phyloP scores from a whole-genome alignment of 2,329 filamentous ascomycete genomes.

The Penicillium sp. region DNA sequence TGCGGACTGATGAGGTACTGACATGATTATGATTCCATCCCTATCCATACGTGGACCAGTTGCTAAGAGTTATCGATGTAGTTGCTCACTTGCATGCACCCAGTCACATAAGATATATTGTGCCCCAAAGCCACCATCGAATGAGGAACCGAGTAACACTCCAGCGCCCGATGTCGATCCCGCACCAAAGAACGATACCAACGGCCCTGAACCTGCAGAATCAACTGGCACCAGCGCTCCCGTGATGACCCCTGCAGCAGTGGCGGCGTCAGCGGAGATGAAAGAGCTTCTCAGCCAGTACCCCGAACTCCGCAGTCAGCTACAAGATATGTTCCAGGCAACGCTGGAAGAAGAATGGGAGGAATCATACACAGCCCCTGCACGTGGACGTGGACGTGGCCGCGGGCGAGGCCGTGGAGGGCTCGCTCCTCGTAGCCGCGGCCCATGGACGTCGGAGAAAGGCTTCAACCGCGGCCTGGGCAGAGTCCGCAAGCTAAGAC shows the following conservation, averaged over 20 bases:
- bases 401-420: conserved; percentile 29
- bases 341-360: conserved; percentile 44
- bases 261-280: conserved; percentile 34
- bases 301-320: conserved; percentile 39
- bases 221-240: background rate
- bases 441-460: conserved; percentile 43
- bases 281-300: conserved; percentile 38
- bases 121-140: conserved; percentile 29
- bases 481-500: conserved; percentile 39
- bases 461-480: conserved; percentile 44
- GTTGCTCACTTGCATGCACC: conserved; percentile 48
- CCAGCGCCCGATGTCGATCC: conserved; percentile 8
- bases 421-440: conserved; percentile 28
- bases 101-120: conserved; percentile 47
- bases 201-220: conserved; percentile 5
- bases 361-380: conserved; percentile 28
- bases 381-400: conserved; percentile 25
- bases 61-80: conserved; percentile 18
- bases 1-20: conserved; percentile 40
- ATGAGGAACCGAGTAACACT: conserved; percentile 15
- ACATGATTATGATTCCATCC: background rate
- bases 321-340: conserved; percentile 44
- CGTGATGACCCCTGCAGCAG: conserved; percentile 5
- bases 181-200: conserved; percentile 8
- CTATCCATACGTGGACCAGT: background rate